phyloP scores from a whole-genome alignment of 2,329 filamentous ascomycete species.

The Fusarium irregulare region DNA sequence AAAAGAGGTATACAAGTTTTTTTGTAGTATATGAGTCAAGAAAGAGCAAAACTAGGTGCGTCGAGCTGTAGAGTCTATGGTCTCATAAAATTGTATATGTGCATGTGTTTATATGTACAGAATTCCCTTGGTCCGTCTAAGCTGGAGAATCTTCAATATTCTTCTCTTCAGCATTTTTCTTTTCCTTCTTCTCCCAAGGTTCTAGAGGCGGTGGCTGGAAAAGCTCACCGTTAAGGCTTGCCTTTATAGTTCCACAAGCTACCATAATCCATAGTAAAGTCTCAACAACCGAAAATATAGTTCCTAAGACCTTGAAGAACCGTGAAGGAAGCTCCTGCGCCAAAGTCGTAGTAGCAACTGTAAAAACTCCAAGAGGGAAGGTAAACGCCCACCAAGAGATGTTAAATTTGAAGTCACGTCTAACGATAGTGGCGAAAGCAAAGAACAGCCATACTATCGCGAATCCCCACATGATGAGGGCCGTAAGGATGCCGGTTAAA shows the following conservation, averaged over 20 bases:
- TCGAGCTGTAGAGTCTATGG: not conserved
- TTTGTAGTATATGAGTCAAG: not conserved
- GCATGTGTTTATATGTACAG: not conserved
- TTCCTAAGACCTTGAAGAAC: constrained; percentile 49
- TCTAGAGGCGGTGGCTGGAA: constrained; percentile 15
- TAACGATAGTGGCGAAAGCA: constrained; percentile 47
- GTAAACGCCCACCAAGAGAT: constrained; percentile 56
- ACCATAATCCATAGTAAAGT: constrained; percentile 38
- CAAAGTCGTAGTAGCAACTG: constrained; percentile 47
- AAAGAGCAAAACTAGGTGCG: not conserved
- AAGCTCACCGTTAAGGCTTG: constrained; percentile 10
- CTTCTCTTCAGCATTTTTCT: not conserved
- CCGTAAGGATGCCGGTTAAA: constrained; percentile 58
- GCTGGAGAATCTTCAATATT: not conserved
- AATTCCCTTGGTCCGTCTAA: not conserved
- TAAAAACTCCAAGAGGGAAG: constrained; percentile 53
- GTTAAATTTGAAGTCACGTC: constrained; percentile 51
- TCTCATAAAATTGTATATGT: not conserved
- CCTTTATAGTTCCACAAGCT: constrained; percentile 16
- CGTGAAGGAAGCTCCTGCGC: constrained; percentile 47
- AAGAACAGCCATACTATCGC: constrained; percentile 51
- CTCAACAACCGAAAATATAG: constrained; percentile 33
- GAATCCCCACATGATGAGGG: constrained; percentile 51
- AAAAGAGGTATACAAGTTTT: fast-evolving
- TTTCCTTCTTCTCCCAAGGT: constrained; percentile 7